Evolutionary conservation across 2,329 filamentous ascomycete genomes (phyloP).

Genomic region (Talaromyces sp.): DNA sequence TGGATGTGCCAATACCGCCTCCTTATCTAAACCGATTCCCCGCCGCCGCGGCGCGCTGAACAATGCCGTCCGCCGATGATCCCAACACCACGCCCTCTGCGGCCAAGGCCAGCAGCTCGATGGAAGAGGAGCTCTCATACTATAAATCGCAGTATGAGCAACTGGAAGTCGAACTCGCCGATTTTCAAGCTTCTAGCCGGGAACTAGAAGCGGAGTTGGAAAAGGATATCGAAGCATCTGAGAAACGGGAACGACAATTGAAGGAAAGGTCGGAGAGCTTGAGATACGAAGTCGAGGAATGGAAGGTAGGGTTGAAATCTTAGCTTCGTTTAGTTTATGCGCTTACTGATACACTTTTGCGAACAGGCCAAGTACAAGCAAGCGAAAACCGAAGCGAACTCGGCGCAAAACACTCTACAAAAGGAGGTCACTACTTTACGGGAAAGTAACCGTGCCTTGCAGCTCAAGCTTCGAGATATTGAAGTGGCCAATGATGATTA

Average conservation of each 20-base stretch:
- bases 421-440: conserved; percentile 93
- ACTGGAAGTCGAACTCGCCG: conserved; percentile 82
- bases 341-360: background rate
- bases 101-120: conserved; percentile 30
- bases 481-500: conserved; percentile 99
- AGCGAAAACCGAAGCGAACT: conserved; percentile 79
- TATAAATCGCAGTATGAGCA: conserved; percentile 96
- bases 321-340: background rate
- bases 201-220: conserved; percentile 93
- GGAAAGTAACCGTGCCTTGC: conserved; percentile 74
- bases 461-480: conserved; percentile 82
- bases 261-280: conserved; percentile 82
- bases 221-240: conserved; percentile 90
- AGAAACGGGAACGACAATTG: conserved; percentile 82
- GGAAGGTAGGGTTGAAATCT: conserved; percentile 69
- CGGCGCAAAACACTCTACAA: conserved; percentile 78
- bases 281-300: conserved; percentile 90
- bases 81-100: conserved; percentile 34
- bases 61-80: conserved; percentile 32
- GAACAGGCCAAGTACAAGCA: conserved; percentile 88
- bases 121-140: conserved; percentile 77
- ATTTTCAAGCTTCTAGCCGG: conserved; percentile 90
- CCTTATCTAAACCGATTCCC: conserved; percentile 4
- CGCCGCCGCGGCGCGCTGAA: conserved; percentile 15
- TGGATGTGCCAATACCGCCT: background rate